Conservation (phyloP, 768 basidiomycete species). For the Boletus rufocinnamomeus region DNA sequence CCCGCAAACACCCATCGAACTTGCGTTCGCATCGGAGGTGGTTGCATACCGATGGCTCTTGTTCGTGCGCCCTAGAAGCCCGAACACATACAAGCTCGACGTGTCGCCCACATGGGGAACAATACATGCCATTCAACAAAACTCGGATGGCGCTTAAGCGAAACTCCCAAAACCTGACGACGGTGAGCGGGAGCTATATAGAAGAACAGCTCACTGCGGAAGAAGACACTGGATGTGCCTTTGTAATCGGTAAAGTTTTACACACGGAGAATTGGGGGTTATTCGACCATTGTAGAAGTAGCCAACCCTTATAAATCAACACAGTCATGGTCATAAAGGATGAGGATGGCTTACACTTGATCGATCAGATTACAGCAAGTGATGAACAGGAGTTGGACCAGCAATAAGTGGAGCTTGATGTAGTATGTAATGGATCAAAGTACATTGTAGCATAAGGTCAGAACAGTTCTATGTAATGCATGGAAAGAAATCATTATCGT, state of each 20-base stretch:
- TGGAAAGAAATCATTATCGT: not conserved
- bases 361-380: constrained; percentile 2
- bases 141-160: constrained; percentile 50
- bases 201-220: constrained; percentile 43
- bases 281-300: not conserved
- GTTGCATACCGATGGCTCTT: constrained; percentile 64
- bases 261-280: constrained; percentile 38
- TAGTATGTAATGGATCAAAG: not conserved
- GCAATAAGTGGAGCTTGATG: not conserved
- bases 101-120: constrained; percentile 52
- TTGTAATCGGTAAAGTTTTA: constrained; percentile 37
- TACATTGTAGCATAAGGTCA: not conserved
- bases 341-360: not conserved
- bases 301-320: not conserved
- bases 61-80: constrained; percentile 58
- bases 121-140: constrained; percentile 35
- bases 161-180: constrained; percentile 30
- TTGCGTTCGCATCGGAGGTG: constrained; percentile 56
- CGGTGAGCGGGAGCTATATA: constrained; percentile 42
- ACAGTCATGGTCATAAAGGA: not conserved
- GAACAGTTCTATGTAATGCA: not conserved
- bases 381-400: not conserved
- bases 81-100: constrained; percentile 54
- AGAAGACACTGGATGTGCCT: constrained; percentile 38
- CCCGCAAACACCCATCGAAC: constrained; percentile 45